These are phyloP conservation scores for Phylloboletellus chloephorus DNA, from an alignment of 1,284 basidiomycete species.

Conservation along the genomic window DNA sequence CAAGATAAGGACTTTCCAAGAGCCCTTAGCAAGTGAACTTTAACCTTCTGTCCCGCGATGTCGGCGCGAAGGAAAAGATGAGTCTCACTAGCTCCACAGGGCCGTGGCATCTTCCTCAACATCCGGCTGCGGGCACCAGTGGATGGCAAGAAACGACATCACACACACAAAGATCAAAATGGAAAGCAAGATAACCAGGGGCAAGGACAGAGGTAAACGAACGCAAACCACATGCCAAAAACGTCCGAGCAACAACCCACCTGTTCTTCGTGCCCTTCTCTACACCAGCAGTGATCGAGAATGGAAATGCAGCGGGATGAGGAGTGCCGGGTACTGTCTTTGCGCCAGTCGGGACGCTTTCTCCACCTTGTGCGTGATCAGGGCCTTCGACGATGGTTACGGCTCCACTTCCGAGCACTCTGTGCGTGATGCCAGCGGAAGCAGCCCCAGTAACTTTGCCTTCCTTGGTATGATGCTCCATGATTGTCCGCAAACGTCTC, in stretches of 20 bases:
- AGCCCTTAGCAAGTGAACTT: conserved; percentile 1
- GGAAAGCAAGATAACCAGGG: conserved; percentile 9
- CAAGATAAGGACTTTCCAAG: conserved; percentile 1
- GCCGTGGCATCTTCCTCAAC: too few relatives aligned
- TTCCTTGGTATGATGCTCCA: conserved; percentile 82
- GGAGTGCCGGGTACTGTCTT: conserved; percentile 26
- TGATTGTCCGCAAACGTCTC: conserved; percentile 80
- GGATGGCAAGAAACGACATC: not conserved
- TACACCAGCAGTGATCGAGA: conserved; percentile 92
- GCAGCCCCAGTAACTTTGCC: conserved; percentile 16
- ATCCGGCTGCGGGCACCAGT: too few relatives aligned
- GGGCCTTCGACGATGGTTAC: not conserved
- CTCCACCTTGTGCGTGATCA: conserved; percentile 8
- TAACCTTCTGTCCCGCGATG: not conserved
- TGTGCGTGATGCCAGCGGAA: conserved; percentile 9
- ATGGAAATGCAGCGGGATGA: conserved; percentile 54
- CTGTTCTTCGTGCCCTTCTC: conserved; percentile 94
- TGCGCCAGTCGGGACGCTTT: conserved; percentile 13
- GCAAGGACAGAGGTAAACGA: conserved; percentile 4
- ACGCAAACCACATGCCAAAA: not conserved
- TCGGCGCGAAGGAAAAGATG: too few relatives aligned
- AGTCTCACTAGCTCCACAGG: too few relatives aligned
- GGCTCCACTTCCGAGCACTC: conserved; percentile 4
- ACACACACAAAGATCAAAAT: not conserved
- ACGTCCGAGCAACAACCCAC: conserved; percentile 47